Evolutionary conservation across 108 stramenopile species (phyloP).

Genomic region (Ochromonas danica): DNA sequence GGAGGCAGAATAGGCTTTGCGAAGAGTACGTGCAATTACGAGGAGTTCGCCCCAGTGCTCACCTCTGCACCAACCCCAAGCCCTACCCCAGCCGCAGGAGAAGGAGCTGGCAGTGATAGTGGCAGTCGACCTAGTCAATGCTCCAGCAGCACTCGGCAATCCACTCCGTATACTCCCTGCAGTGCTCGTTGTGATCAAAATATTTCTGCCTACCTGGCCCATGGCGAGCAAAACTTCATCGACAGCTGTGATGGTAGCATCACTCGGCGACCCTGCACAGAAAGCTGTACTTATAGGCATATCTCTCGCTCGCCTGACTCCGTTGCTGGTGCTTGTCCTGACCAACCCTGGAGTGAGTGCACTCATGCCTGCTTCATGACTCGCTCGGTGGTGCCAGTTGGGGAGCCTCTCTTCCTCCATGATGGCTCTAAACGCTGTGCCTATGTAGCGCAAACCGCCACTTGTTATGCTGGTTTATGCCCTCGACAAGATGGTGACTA

Average conservation of each 20-base stretch:
- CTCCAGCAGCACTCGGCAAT: too few relatives aligned
- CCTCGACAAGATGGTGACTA: conserved; percentile 11
- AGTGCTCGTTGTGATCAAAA: background rate
- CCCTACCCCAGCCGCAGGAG: background rate
- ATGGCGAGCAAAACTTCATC: background rate
- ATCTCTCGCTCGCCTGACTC: background rate
- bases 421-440: background rate
- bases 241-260: background rate
- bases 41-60: background rate
- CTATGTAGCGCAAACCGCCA: background rate
- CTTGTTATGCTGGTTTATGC: conserved; percentile 3
- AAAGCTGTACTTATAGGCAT: conserved; percentile 7
- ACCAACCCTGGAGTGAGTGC: conserved; percentile 29
- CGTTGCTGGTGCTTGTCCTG: background rate
- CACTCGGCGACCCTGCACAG: too few relatives aligned
- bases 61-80: background rate
- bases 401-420: background rate
- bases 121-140: too few relatives aligned
- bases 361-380: background rate
- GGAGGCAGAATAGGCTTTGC: conserved; percentile 23
- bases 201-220: background rate
- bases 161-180: too few relatives aligned
- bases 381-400: background rate
- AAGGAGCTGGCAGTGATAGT: too few relatives aligned
- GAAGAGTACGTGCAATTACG: background rate